Evolutionary conservation across 2,329 filamentous ascomycete genomes (phyloP), one percentile per base, ranked within the genome.

Genomic region (Biscogniauxia mediterranea): DNA sequence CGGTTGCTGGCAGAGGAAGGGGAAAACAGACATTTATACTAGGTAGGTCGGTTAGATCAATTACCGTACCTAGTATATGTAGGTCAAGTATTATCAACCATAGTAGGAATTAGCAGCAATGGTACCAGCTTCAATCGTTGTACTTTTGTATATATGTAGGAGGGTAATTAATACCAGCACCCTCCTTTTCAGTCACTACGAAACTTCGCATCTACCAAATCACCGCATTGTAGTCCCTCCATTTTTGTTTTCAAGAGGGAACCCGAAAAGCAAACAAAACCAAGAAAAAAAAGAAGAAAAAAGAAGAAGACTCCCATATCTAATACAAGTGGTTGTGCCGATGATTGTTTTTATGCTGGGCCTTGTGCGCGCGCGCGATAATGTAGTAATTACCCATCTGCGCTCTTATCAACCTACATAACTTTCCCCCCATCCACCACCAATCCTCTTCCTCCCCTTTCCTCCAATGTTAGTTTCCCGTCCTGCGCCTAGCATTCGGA

Each of bases 281-380:
- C 5, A 46, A 3, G 17, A 2, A n/a, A 15, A 17, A 42, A 11
- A 17, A 42, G 13, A 42, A 42, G 9, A 55, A 51, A 52, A 56
- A 60, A 61, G 58, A 60, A 53, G 57, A 19, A 50, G 54, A 65
- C 63, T 65, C 61, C 56, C 54, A 60, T 68, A 68, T 71, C 68
- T 71, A 68, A 60, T 71, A 71, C 69, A 71, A 69, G 58, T 42
- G 9, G 6, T 60, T 56, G 55, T 57, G 58, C 57, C 59, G 59
- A 59, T 64, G 42, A 5, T 9, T 32, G 28, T 32, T 32, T 69
- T 64, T 61, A 64, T 68, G 63, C 58, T 67, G 56, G 28, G 28
- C 28, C 28, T 32, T 32, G 28, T 13, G 28, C 28, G 49, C 62
- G 56, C 54, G 59, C 52, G 58, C 61, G 20, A 23, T 56, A 57